phyloP scores from a whole-genome alignment of 345 rosid genomes.

The Adansonia digitata region DNA sequence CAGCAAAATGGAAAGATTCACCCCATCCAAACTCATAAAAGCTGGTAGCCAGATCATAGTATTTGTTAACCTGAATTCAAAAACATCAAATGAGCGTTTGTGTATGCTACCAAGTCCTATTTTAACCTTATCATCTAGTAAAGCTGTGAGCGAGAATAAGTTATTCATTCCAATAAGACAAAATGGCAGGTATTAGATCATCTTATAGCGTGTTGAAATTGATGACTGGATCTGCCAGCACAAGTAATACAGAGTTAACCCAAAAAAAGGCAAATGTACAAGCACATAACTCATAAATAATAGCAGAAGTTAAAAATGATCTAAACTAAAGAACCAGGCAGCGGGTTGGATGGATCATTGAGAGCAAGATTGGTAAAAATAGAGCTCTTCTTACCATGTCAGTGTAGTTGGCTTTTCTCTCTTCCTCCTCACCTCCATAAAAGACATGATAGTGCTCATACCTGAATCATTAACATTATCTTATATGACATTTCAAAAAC shows the following conservation, averaged over 20 bases:
- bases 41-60: constrained; percentile 95
- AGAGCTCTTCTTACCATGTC: constrained; percentile 68
- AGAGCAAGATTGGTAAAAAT: not conserved
- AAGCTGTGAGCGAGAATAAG: not conserved
- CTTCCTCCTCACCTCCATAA: constrained; percentile 88
- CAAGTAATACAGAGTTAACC: not conserved
- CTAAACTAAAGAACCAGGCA: not conserved
- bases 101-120: not conserved
- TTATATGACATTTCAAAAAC: not conserved
- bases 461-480: constrained; percentile 37
- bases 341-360: not conserved
- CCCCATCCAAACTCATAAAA: constrained; percentile 99
- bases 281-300: not conserved
- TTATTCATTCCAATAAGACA: not conserved
- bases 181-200: not conserved
- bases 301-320: not conserved
- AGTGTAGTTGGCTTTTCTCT: constrained; percentile 72
- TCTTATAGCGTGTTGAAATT: not conserved
- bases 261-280: not conserved
- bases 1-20: constrained; percentile 97
- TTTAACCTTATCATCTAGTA: not conserved
- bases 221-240: too few species aligned
- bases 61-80: constrained; percentile 68
- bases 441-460: constrained; percentile 84
- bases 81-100: not conserved